These are phyloP conservation scores for Neurospora terricola DNA, from an alignment of 495 filamentous ascomycete genomes.

Conservation along the genomic window DNA sequence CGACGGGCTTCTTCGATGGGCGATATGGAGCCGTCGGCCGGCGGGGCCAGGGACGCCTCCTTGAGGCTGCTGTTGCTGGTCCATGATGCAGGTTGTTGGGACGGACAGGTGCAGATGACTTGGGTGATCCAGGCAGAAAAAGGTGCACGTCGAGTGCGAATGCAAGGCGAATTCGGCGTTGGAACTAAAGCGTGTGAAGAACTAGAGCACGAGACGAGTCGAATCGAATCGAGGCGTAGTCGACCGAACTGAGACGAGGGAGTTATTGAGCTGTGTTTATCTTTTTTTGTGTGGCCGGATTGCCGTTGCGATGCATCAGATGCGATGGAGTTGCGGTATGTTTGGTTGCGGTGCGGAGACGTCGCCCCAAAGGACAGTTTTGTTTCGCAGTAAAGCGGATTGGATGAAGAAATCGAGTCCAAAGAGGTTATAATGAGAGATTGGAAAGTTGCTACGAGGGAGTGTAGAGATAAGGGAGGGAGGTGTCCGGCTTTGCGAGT, in stretches of 20 bases:
- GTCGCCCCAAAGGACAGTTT: constrained; percentile 19
- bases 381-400: background rate
- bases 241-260: constrained; percentile 6
- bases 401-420: constrained; percentile 14
- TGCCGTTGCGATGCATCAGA: background rate
- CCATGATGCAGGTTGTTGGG: constrained; percentile 44
- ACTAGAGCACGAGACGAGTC: constrained; percentile 1
- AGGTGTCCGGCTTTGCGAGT: background rate
- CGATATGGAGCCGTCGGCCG: constrained; percentile 91
- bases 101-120: background rate
- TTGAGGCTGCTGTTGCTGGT: constrained; percentile 59
- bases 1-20: constrained; percentile 92
- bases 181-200: background rate
- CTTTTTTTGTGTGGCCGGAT: background rate
- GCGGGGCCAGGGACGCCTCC: constrained; percentile 68
- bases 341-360: constrained; percentile 14
- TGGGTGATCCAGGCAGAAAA: constrained; percentile 3
- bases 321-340: background rate
- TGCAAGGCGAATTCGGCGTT: constrained; percentile 3
- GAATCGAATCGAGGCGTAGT: background rate
- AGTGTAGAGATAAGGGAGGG: constrained; percentile 20
- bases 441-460: constrained; percentile 21
- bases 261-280: background rate
- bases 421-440: constrained; percentile 26
- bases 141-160: constrained; percentile 44